Conservation (phyloP, 2,329 filamentous ascomycete genomes). For the Pseudopithomyces maydicus region DNA sequence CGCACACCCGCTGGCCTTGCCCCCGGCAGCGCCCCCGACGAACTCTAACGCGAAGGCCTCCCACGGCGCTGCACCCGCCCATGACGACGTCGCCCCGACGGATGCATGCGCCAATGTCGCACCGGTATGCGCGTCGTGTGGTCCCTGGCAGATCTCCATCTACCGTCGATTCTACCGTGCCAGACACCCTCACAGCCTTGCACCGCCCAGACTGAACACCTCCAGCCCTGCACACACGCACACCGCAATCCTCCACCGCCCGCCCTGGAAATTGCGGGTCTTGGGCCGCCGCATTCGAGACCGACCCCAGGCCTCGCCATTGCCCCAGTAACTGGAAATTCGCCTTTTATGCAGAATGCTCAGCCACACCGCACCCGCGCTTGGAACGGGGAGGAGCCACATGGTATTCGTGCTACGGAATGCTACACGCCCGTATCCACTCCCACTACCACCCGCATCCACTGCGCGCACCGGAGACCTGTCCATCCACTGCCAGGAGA, state of each 20-base stretch:
- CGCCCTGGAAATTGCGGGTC: conserved; percentile 9
- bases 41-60: neutral
- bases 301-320: neutral
- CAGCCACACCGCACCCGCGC: neutral
- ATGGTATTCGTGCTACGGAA: neutral
- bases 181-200: neutral
- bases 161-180: too few species aligned
- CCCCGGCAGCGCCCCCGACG: neutral
- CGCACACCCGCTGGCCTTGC: neutral
- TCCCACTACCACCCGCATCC: too few species aligned
- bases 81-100: neutral
- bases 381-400: neutral
- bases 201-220: too few species aligned
- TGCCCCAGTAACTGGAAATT: conserved; percentile 7
- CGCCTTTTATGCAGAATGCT: conserved; percentile 3
- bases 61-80: conserved; percentile 1
- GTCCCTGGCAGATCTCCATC: neutral
- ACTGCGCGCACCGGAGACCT: too few species aligned
- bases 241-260: conserved; percentile 3
- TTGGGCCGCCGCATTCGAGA: conserved; percentile 4
- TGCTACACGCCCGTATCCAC: neutral
- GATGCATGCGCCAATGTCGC: neutral
- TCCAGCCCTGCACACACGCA: neutral
- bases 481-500: too few species aligned
- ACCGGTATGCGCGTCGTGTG: neutral